Base-by-base conservation (phyloP, 169 alveolate genomes). In the Theileria orientalis region DNA sequence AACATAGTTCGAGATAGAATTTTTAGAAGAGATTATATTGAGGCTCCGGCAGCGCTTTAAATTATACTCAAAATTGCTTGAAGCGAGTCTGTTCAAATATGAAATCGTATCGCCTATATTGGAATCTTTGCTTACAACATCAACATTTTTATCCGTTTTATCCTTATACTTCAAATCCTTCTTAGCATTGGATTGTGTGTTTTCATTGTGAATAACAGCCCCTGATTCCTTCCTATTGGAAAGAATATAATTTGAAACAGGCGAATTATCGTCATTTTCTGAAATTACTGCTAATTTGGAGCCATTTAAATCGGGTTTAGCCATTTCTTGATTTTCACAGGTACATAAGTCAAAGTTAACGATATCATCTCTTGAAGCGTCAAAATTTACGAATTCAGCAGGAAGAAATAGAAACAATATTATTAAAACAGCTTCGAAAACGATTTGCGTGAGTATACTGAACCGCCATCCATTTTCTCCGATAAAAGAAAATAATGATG, bases 381-480 rank as follows among this genome's bases (percentile, higher is more conserved):
- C 76, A 68, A 54, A 68, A 69, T 74, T 82, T 1, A 82, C 47
- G 56, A 49, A 66, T 14, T 74, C 71, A 29, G 33, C n/a, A 0
- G 89, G 89, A 27, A 69, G 9, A n/a, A 56, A 16, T 23, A 25
- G 3, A 44, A 66, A 82, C 47, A 74, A 27, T 33, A 33, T 30
- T 11, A 46, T 29, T 21, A 73, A 56, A 25, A 72, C n/a, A 2
- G 52, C 3, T 14, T 64, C 35, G 1, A 35, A 41, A 11, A 30
- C 68, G 35, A 44, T 41, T 52, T 82, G 89, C n/a, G 63, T 40
- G 11, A 21, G 29, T 11, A 73, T 47, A 27, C 85, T 73, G 54
- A 23, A 52, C 9, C 89, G 51, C 89, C 89, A 82, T 14, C 77
- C 72, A 2, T 29, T 23, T 0, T 47, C 57, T 0, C 74, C 74